phyloP scores from a whole-genome alignment of 2,329 filamentous ascomycete genomes.

The Diaporthe ampelina region DNA sequence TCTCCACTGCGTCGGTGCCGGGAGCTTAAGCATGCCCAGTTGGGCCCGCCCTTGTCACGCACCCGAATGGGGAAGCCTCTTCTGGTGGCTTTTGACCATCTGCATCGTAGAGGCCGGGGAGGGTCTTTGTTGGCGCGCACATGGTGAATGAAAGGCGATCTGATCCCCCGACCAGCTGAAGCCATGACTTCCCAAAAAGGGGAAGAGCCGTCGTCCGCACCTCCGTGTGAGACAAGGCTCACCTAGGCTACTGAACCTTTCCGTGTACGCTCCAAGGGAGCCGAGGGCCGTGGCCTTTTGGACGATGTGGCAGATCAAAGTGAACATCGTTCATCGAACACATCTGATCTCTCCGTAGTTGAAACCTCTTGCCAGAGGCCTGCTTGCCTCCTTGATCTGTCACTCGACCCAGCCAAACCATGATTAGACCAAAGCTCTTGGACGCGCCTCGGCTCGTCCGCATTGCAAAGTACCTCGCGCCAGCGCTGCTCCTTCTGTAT shows the following conservation, averaged over 20 bases:
- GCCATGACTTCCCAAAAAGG: constrained; percentile 14
- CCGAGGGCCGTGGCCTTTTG: not conserved
- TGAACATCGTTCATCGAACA: constrained; percentile 20
- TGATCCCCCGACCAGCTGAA: constrained; percentile 31
- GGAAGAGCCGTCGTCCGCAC: constrained; percentile 1
- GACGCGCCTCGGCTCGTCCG: constrained; percentile 46
- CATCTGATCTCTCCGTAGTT: not conserved
- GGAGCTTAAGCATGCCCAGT: constrained; percentile 20
- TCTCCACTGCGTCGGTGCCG: constrained; percentile 23
- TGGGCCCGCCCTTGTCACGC: constrained; percentile 7
- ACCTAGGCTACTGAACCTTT: constrained; percentile 17
- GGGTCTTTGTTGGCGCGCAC: not conserved
- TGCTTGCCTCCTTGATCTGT: not conserved
- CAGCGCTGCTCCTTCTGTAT: constrained; percentile 46
- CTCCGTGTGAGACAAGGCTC: constrained; percentile 23
- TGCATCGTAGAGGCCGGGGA: not conserved
- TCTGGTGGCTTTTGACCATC: not conserved
- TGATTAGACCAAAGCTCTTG: constrained; percentile 45
- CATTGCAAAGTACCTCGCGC: constrained; percentile 46
- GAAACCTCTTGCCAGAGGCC: not conserved
- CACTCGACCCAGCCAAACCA: not conserved
- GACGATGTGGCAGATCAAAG: constrained; percentile 28
- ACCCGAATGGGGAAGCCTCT: not conserved
- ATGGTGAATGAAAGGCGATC: constrained; percentile 1
- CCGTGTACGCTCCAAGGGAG: constrained; percentile 31